These are phyloP conservation scores for Candida tibetensis DNA, from an alignment of 805 yeast species.

Conservation along the genomic window DNA sequence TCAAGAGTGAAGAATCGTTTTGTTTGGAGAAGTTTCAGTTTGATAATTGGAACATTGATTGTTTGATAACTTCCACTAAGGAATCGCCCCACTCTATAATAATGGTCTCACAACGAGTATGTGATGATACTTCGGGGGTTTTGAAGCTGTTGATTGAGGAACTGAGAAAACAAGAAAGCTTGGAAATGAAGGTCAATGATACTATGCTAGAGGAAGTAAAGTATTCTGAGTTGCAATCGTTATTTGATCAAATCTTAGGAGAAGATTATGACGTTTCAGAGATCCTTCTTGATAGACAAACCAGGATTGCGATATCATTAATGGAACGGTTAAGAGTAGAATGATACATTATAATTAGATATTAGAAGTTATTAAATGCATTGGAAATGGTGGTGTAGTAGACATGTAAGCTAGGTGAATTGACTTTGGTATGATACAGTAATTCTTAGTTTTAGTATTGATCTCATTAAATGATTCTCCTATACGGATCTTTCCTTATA, in stretches of 20 bases:
- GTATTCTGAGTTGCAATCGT: background rate
- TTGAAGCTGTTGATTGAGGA: background rate
- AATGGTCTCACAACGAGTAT: background rate
- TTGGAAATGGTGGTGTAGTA: too few species aligned
- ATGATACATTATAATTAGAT: too few species aligned
- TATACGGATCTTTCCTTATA: too few species aligned
- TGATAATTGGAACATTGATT: constrained; percentile 16
- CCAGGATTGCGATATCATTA: background rate
- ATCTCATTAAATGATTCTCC: too few species aligned
- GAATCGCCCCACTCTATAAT: background rate
- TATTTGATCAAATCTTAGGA: background rate
- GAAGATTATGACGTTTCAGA: background rate
- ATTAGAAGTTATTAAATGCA: too few species aligned
- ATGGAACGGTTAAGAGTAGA: background rate
- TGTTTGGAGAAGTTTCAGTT: constrained; percentile 14
- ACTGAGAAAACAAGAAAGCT: background rate
- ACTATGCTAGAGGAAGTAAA: background rate
- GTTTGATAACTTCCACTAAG: constrained; percentile 3
- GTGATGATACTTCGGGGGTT: background rate
- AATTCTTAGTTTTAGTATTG: too few species aligned
- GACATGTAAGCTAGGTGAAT: too few species aligned
- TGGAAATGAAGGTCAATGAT: background rate
- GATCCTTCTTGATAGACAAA: background rate
- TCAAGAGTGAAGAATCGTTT: constrained; percentile 10
- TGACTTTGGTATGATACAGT: too few species aligned